These are phyloP conservation scores for Phenoliferia sp. DNA, from an alignment of 1,284 basidiomycete species.

Conservation along the genomic window DNA sequence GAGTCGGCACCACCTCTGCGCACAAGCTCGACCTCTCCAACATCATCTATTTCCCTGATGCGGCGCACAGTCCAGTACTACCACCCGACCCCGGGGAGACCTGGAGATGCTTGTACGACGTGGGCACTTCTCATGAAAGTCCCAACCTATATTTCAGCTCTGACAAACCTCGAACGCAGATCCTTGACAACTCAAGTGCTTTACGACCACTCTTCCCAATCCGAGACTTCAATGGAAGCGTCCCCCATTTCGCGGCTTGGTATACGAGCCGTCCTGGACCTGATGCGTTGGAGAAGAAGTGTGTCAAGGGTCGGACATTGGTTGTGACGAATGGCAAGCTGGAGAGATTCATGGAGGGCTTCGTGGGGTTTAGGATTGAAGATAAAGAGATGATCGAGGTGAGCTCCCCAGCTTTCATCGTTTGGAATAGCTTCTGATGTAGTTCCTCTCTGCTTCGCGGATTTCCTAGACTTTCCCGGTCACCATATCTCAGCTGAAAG, in stretches of 20 bases:
- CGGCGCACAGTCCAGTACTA: neutral
- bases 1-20: neutral
- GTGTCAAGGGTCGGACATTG: neutral
- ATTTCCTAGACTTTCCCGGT: neutral
- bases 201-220: neutral
- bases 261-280: neutral
- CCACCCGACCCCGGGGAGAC: neutral
- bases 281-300: neutral
- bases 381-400: neutral
- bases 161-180: neutral
- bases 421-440: too few species aligned
- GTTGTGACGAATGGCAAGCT: neutral
- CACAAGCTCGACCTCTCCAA: neutral
- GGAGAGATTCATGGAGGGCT: neutral
- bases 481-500: neutral
- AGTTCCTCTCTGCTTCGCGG: too few species aligned
- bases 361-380: neutral
- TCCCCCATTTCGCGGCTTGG: neutral
- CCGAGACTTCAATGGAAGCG: neutral
- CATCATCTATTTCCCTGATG: neutral
- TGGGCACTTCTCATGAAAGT: neutral
- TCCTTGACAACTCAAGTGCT: neutral
- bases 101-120: neutral
- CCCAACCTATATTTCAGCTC: neutral
- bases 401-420: too few species aligned